A percentile compares a stretch with the other conserved stretches of the same genome.
phyloP scores from a whole-genome alignment of 192 early-diverging fungal species.

The Jimgerdemannia flammicorona region DNA sequence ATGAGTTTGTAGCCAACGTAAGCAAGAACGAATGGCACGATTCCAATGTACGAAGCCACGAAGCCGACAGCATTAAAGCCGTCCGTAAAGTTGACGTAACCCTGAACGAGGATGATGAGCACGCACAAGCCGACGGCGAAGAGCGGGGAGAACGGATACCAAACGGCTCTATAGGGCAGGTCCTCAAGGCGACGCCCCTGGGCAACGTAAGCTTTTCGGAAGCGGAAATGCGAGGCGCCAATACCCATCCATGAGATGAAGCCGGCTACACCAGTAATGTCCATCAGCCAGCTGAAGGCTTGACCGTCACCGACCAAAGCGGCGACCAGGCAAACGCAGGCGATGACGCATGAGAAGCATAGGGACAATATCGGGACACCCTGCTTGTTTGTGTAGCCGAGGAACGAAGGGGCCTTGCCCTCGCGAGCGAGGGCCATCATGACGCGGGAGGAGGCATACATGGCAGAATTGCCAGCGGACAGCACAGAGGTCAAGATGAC shows the following conservation, averaged over 20 bases:
- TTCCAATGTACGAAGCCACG: conserved; percentile 61
- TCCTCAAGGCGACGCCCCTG: conserved; percentile 61
- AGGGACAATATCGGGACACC: conserved; percentile 66
- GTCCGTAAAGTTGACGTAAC: neutral
- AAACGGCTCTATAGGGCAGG: conserved; percentile 68
- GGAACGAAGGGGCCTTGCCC: conserved; percentile 58
- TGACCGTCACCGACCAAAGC: conserved; percentile 45
- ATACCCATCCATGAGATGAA: conserved; percentile 90
- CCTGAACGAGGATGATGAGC: neutral
- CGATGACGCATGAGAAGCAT: conserved; percentile 48
- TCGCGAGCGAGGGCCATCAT: conserved; percentile 58
- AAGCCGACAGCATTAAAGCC: neutral
- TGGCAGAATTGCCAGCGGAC: conserved; percentile 73
- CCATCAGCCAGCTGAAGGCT: conserved; percentile 36
- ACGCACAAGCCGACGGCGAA: conserved; percentile 41
- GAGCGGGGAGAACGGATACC: conserved; percentile 71
- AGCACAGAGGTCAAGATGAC: conserved; percentile 66
- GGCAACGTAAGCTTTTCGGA: conserved; percentile 72
- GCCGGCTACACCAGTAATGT: conserved; percentile 69
- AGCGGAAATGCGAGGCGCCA: conserved; percentile 77
- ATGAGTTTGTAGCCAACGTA: conserved; percentile 62
- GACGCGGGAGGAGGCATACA: conserved; percentile 68
- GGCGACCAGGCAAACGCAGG: conserved; percentile 53
- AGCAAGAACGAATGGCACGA: conserved; percentile 60
- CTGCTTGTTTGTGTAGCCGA: conserved; percentile 38